Evolutionary conservation across 2,329 filamentous ascomycete genomes (phyloP), one percentile per base, ranked within the genome.

Genomic region (Ascochyta fabae): DNA sequence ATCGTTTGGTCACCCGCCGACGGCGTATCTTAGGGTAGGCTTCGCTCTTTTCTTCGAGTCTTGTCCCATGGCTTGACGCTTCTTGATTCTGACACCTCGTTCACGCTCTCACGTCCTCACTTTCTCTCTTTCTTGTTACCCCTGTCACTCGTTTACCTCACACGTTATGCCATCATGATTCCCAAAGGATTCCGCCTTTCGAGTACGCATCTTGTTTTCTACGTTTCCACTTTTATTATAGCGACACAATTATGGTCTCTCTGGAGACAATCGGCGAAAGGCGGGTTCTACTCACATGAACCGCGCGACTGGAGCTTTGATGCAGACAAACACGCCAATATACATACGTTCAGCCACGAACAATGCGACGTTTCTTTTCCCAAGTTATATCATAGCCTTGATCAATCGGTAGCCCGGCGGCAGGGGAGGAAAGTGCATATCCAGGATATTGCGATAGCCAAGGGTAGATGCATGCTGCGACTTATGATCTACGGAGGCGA

Each of bases 361-460:
- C 69, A 73, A 41, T 73, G 70, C 53, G 68, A 73, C 41, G 54
- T 61, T 34, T 69, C 69, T 2, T 73, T 73, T 53, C 70, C 70
- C n/a, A 59, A 70, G 44, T 53, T 73, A 8, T 73, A 73, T 29
- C 56, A 72, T 36, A 67, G 68, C 51, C 57, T 72, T 4, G 68
- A 72, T 15, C 51, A 69, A 44, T 42, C 66, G 15, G 66, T 71
- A 8, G 61, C 57, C 42, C 42, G 61, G 38, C 59, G 69, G 27
- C 59, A 67, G 29, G 69, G 68, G 40, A 59, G 61, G 2, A 71
- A 71, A 48, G 65, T 73, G 8, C 60, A 66, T 24, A 36, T 58
- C 15, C 43, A 71, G 29, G 70, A 73, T 33, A 72, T 73, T 41
- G 65, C 60, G 39, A 72, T 73, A 15, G 44, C 52, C 19, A 48